Conservation (phyloP, 441 rosid species). For the Populus tomentosa region DNA sequence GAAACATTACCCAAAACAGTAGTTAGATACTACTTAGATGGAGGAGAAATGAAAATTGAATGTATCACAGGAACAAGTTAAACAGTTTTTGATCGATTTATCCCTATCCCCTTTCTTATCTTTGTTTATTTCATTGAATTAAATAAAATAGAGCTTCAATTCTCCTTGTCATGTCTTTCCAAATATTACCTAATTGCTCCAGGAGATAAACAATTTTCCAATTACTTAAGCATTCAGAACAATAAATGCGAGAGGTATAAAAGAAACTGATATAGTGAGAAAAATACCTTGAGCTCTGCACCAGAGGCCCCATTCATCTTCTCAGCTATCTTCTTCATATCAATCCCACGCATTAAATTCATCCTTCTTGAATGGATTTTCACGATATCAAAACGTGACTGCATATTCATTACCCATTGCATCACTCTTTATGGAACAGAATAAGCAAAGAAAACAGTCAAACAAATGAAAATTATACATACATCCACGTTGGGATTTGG, state of each 20-base stretch:
- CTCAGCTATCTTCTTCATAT: constrained; percentile 77
- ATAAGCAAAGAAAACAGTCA: not conserved
- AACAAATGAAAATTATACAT: not conserved
- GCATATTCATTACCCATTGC: constrained; percentile 18
- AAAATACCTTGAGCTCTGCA: constrained; percentile 78
- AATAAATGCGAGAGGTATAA: not conserved
- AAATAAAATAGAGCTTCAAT: not conserved
- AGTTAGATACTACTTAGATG: not conserved
- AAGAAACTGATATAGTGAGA: too few relatives aligned
- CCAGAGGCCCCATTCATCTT: constrained; percentile 97
- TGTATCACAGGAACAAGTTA: not conserved
- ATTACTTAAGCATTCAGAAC: not conserved
- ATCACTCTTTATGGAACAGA: not conserved
- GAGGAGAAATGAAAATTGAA: not conserved
- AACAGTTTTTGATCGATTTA: not conserved
- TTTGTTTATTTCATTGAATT: not conserved
- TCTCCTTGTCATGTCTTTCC: not conserved
- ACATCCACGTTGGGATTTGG: constrained; percentile 76
- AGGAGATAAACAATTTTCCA: not conserved
- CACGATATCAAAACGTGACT: constrained; percentile 56
- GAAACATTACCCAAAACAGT: not conserved
- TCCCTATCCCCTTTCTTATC: not conserved
- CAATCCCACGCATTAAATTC: constrained; percentile 71
- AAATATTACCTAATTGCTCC: not conserved
- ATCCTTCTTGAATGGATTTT: constrained; percentile 65